A percentile compares a stretch with the other conserved stretches of the same genome.
Evolutionary conservation across 2,329 filamentous ascomycete species (phyloP).

Genomic region (Sporothrix protearum): DNA sequence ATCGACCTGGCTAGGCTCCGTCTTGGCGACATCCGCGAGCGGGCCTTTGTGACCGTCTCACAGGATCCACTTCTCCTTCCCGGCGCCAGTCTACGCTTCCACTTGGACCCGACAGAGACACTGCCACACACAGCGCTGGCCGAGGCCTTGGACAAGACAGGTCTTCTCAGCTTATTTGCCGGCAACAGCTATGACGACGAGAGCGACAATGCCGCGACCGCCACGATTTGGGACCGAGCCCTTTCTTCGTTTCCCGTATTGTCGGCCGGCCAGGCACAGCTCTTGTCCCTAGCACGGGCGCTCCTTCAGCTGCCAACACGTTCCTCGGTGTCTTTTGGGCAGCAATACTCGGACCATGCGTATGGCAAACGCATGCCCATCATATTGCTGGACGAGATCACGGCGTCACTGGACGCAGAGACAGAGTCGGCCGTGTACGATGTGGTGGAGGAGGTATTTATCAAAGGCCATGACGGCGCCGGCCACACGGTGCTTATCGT

Average conservation of each 20-base stretch:
- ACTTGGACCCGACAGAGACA: constrained; percentile 23
- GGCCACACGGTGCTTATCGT: constrained; percentile 26
- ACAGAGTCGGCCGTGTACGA: constrained; percentile 24
- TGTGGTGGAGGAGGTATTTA: constrained; percentile 23
- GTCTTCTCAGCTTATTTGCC: constrained; percentile 7
- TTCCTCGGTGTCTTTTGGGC: not conserved
- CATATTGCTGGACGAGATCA: constrained; percentile 26
- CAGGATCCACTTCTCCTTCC: constrained; percentile 31
- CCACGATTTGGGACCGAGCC: constrained; percentile 11
- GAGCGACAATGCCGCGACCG: not conserved
- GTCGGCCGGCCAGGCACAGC: constrained; percentile 26
- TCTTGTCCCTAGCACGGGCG: constrained; percentile 24
- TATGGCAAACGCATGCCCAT: constrained; percentile 8
- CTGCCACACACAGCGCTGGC: constrained; percentile 16
- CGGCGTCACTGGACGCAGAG: constrained; percentile 24
- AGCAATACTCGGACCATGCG: not conserved
- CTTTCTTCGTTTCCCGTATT: constrained; percentile 23
- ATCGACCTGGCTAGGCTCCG: constrained; percentile 43
- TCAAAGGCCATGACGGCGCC: not conserved
- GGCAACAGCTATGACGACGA: not conserved
- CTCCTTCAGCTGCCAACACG: constrained; percentile 20
- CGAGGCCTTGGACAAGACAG: constrained; percentile 17
- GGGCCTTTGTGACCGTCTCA: constrained; percentile 38
- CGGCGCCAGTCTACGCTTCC: constrained; percentile 24
- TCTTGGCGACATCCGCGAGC: constrained; percentile 45